Evolutionary conservation across 2,329 filamentous ascomycete species (phyloP), one percentile per base, ranked within the genome.

Genomic region (Calonectria pteridis): DNA sequence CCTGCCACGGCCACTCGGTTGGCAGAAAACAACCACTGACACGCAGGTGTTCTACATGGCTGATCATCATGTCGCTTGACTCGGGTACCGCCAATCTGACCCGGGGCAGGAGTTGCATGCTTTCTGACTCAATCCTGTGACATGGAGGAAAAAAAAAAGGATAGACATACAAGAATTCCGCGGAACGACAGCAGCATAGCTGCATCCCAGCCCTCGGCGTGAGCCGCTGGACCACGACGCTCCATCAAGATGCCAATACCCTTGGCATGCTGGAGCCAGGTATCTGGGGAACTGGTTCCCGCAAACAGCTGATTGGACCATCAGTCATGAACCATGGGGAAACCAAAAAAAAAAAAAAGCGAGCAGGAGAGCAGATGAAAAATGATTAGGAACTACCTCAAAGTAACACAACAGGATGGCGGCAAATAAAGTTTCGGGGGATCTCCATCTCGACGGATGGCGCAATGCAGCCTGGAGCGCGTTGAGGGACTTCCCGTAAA

Each of bases 361-460:
- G 51, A 59, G 33, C 29, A 58, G 35, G 23, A 64, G 53, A 62
- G 33, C 28, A 62, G 20, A 62, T 18, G 23, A 26, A 35, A 51
- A 33, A 16, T 4, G 23, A 31, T 28, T 7, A 51, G 53, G 20
- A 37, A 74, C 62, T 79, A 86, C 84, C 82, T 86, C 85, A 40
- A 83, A 86, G 20, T 85, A 77, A 67, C 84, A 85, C 50, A 86
- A 76, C 49, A 87, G 75, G 76, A 86, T 85, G 55, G 84, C 82
- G 2, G 87, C 79, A 67, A 84, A 86, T 31, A 86, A 77, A n/a
- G 85, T 87, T 77, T 86, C 85, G 1, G 84, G 79, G 18, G 83
- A 78, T 72, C 79, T 83, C 85, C 85, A 87, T 72, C 84, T 82
- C 20, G 75, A 75, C 2, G 82, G 79, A 73, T 87, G 85, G 68